Evolutionary conservation across 352 stramenopile species (phyloP), one percentile per base, ranked within the genome.

Genomic region (Globisporangium paddicum): DNA sequence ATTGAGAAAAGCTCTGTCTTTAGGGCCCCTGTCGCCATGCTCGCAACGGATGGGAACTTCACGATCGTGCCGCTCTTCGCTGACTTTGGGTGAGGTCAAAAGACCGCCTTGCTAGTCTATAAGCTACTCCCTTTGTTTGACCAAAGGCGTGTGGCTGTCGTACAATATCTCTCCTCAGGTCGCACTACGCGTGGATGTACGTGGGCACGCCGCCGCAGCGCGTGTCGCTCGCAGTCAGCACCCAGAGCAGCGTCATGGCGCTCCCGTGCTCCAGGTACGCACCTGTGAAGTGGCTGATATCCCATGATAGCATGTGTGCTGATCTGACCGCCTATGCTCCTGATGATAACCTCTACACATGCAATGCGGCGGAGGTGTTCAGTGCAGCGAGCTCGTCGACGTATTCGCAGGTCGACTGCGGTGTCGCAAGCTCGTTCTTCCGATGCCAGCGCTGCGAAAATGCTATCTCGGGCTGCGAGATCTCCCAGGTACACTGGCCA

Each of bases 111-210:
- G 8, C 9, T 10, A 48, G 42, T 28, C 4, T 28, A n/a, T n/a
- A n/a, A n/a, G n/a, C n/a, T n/a, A n/a, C n/a, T n/a, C n/a, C n/a
- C n/a, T n/a, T n/a, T n/a, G n/a, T n/a, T n/a, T n/a, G n/a, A n/a
- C n/a, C n/a, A n/a, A n/a, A n/a, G n/a, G n/a, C n/a, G n/a, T n/a
- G n/a, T n/a, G n/a, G n/a, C n/a, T n/a, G n/a, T n/a, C n/a, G n/a
- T n/a, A n/a, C n/a, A n/a, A n/a, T n/a, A n/a, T n/a, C n/a, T n/a
- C n/a, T n/a, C n/a, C n/a, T n/a, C n/a, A 59, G 53, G 26, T 34
- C 81, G 32, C 82, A 95, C 59, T 92, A 89, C 53, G 82, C 79
- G 18, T 93, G 80, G 81, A 71, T 91, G 14, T 90, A 89, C 64
- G 82, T 72, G 13, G 85, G 85, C 16, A 89, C 79, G 2, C 85